Conservation (phyloP, 2,329 filamentous ascomycete genomes). For the Chaetomium olivaceum region DNA sequence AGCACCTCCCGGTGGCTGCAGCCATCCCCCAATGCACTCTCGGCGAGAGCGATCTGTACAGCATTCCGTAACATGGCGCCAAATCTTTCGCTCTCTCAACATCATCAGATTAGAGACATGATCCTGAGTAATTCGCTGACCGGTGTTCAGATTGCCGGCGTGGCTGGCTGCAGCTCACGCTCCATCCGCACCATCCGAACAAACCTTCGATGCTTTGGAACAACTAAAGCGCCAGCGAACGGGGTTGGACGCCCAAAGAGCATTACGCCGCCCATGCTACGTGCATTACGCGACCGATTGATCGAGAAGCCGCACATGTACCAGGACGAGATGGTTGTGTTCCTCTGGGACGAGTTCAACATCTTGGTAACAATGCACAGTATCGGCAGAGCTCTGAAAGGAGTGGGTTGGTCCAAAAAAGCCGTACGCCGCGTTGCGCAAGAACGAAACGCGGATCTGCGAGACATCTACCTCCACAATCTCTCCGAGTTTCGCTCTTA, state of each 20-base stretch:
- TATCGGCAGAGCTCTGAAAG: constrained; percentile 12
- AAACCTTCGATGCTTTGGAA: constrained; percentile 9
- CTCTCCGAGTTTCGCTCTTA: constrained; percentile 39
- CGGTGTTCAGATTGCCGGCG: constrained; percentile 1
- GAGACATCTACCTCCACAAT: constrained; percentile 40
- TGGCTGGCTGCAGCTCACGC: neutral
- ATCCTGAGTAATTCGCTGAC: neutral
- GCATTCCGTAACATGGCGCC: neutral
- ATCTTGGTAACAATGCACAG: constrained; percentile 5
- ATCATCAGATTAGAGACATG: constrained; percentile 1
- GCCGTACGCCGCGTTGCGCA: constrained; percentile 20
- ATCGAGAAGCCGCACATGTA: constrained; percentile 28
- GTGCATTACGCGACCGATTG: constrained; percentile 8
- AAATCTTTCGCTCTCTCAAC: neutral
- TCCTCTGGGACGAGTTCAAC: constrained; percentile 26
- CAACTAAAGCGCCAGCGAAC: constrained; percentile 13
- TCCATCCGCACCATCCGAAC: neutral
- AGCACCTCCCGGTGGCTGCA: too few relatives aligned
- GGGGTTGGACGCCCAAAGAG: constrained; percentile 10
- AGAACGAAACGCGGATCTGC: constrained; percentile 38
- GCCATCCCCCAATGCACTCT: too few relatives aligned
- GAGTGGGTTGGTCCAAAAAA: constrained; percentile 28
- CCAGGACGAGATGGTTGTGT: constrained; percentile 29
- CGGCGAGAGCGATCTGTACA: too few relatives aligned
- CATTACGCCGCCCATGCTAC: constrained; percentile 15